Evolutionary conservation across 352 stramenopile genomes (phyloP).

Genomic region (Phytopythium cucurbitacearum): DNA sequence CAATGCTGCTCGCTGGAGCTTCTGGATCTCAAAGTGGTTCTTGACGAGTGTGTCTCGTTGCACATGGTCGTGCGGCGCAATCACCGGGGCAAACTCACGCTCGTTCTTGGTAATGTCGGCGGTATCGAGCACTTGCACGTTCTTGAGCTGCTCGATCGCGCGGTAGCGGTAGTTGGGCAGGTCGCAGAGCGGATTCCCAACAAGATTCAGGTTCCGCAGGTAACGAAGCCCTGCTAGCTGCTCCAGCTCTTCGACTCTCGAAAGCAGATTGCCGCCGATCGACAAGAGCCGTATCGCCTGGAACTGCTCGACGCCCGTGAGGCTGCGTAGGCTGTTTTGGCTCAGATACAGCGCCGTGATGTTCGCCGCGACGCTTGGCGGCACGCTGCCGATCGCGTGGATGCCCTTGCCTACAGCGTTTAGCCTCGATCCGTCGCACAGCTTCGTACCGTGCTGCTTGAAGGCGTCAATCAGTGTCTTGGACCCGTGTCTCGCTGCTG

Average conservation of each 20-base stretch:
- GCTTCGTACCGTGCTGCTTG: constrained; percentile 59
- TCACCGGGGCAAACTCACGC: constrained; percentile 29
- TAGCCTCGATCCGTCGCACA: constrained; percentile 72
- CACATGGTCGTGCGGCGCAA: constrained; percentile 55
- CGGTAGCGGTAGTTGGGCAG: constrained; percentile 70
- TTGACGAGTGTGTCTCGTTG: constrained; percentile 40
- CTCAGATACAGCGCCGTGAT: constrained; percentile 74
- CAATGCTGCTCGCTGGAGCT: constrained; percentile 45
- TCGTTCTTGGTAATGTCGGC: constrained; percentile 58
- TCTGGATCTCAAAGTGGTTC: constrained; percentile 75
- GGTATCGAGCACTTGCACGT: constrained; percentile 57
- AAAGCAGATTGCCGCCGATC: constrained; percentile 52
- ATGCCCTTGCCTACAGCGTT: constrained; percentile 67
- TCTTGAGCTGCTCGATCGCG: constrained; percentile 37
- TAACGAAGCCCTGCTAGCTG: constrained; percentile 29
- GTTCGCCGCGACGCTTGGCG: constrained; percentile 30
- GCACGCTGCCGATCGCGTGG: constrained; percentile 40
- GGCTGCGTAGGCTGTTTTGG: constrained; percentile 57
- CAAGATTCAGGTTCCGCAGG: constrained; percentile 62
- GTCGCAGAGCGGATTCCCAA: constrained; percentile 70
- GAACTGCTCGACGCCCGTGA: constrained; percentile 68
- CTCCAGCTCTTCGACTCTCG: constrained; percentile 34
- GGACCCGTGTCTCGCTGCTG: constrained; percentile 3
- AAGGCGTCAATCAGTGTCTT: constrained; percentile 65
- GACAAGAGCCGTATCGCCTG: constrained; percentile 51